Evolutionary conservation across 1,139 yeast genomes (phyloP), one percentile per base, ranked within the genome.

Genomic region (Sugiyamaella grinbergsii): DNA sequence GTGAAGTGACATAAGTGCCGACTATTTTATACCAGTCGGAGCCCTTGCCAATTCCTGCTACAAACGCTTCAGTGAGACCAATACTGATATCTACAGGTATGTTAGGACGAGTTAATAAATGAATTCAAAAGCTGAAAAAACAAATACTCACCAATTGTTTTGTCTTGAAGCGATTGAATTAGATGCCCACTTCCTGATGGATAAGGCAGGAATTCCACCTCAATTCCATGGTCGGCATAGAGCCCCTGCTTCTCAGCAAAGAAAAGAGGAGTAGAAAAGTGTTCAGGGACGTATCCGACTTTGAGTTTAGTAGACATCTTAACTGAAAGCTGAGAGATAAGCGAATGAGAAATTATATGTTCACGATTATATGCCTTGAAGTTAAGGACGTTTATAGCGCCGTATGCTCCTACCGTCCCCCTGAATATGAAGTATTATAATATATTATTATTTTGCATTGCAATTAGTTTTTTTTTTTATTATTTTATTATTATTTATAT

Each of bases 201-300:
- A 52, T 79, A 93, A 0, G 90, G 87, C 23, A 84, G 70, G 60
- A 89, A 76, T 60, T 84, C 82, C 45, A 86, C 78, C 2, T 75
- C 73, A 1, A 79, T 77, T 13, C 67, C 68, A 23, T 69, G 65
- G 5, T 70, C 68, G 13, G 67, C 63, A 63, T 79, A 86, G 62
- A 69, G 83, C 0, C 83, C 83, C 50, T 86, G 77, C 51, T 74
- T 62, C 55, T 76, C 66, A 5, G 96, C 95, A 62, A 88, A 80
- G 58, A 82, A 81, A 57, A 90, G 72, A 1, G 97, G 97, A 0
- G 96, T 85, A 39, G 93, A 82, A 64, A 89, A 90, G 66, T 90
- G 97, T 68, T 90, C 97, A 1, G 96, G 96, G 47, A 90, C 82
- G 68, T 81, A 86, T 4, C 96, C 97, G 19, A 90, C 85, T 64